Evolutionary conservation across 306 rosid species (phyloP).

Genomic region (Neltuma alba): DNA sequence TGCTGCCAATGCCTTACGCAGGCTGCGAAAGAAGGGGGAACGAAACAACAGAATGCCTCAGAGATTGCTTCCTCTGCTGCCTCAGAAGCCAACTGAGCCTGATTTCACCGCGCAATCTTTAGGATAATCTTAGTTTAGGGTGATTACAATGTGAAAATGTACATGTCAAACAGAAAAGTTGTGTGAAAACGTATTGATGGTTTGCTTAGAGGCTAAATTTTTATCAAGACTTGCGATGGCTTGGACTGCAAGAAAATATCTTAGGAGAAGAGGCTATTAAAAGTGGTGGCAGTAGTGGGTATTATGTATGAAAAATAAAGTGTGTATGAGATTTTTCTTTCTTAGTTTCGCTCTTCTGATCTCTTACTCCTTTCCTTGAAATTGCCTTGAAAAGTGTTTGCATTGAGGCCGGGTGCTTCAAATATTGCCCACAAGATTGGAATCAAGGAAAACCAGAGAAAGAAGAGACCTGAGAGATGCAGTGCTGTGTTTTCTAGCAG

Average conservation of each 20-base stretch:
- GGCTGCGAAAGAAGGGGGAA: constrained; percentile 36
- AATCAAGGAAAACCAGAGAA: background rate
- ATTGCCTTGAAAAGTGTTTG: background rate
- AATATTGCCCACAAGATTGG: background rate
- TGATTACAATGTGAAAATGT: background rate
- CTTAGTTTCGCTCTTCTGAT: too few relatives aligned
- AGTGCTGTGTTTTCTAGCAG: too few relatives aligned
- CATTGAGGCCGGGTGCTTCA: background rate
- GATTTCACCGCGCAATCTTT: constrained; percentile 51
- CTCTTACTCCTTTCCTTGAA: background rate
- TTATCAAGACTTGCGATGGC: background rate
- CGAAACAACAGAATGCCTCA: constrained; percentile 29
- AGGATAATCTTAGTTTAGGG: background rate
- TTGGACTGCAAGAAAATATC: background rate
- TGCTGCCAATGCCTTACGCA: constrained; percentile 43
- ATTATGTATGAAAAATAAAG: background rate
- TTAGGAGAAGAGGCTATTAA: background rate
- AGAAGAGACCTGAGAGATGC: background rate
- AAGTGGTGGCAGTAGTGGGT: background rate
- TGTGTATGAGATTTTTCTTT: background rate
- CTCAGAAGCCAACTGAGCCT: constrained; percentile 73
- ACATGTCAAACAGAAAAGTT: background rate
- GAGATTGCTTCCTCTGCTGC: constrained; percentile 50
- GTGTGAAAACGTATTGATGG: background rate
- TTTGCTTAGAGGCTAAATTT: background rate